These are phyloP conservation scores for Cordia subcordata DNA, from an alignment of 257 asterid species.

Conservation along the genomic window DNA sequence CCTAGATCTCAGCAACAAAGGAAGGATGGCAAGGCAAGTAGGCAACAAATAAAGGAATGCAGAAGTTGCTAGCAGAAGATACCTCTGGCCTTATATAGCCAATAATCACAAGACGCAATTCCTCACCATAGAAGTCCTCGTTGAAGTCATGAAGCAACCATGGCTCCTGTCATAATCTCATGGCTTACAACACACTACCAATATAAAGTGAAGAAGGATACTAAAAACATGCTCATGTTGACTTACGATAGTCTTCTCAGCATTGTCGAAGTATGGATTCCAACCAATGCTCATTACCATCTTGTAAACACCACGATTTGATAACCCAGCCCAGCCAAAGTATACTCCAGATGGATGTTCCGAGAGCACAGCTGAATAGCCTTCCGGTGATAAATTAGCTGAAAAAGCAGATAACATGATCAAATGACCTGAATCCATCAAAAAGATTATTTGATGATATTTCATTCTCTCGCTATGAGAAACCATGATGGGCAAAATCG, in stretches of 20 bases:
- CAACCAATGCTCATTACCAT: conserved; percentile 99
- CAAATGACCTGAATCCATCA: background rate
- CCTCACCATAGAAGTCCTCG: conserved; percentile 81
- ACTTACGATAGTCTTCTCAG: conserved; percentile 94
- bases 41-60: too few species aligned
- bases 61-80: conserved; percentile 5
- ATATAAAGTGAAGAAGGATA: conserved; percentile 2
- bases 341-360: conserved; percentile 91
- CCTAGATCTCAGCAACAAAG: background rate
- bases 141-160: conserved; percentile 91
- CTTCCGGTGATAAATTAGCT: conserved; percentile 83
- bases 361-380: conserved; percentile 55
- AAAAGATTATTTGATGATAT: background rate
- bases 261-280: conserved; percentile 87
- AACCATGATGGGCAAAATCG: background rate
- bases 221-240: background rate
- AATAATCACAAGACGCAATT: conserved; percentile 66
- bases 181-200: conserved; percentile 8
- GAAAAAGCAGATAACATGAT: conserved; percentile 18
- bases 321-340: conserved; percentile 87
- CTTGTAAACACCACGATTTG: conserved; percentile 61
- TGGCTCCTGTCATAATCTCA: conserved; percentile 59
- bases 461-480: background rate
- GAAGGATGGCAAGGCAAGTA: background rate
- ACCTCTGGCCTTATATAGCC: conserved; percentile 96